These are phyloP conservation scores for Eucalyptus brandiana DNA, from an alignment of 345 rosid species.

Conservation along the genomic window DNA sequence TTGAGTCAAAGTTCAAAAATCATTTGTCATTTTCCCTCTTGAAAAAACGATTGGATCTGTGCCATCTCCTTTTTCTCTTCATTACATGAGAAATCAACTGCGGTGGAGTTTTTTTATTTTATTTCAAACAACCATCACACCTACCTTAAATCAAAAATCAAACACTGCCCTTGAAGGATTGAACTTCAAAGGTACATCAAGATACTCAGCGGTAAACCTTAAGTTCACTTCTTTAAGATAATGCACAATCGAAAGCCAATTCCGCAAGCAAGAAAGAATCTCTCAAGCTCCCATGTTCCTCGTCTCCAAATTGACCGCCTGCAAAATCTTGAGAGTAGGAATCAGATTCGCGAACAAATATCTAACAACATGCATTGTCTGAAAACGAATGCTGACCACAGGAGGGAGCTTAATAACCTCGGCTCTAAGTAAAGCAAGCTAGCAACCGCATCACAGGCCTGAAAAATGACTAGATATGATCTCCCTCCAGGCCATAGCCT, in stretches of 20 bases:
- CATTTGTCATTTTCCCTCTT: too few species aligned
- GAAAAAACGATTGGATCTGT: accelerated
- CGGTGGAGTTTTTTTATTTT: not conserved
- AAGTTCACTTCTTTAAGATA: not conserved
- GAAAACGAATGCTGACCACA: not conserved
- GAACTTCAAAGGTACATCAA: not conserved
- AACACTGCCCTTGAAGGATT: not conserved
- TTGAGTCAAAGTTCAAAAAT: too few species aligned
- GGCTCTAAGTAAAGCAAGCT: not conserved
- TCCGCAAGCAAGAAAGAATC: not conserved
- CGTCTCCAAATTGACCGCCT: not conserved
- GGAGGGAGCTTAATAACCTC: not conserved
- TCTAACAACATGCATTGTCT: not conserved
- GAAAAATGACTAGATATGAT: not conserved
- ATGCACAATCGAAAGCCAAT: not conserved
- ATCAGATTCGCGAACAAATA: not conserved
- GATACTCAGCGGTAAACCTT: not conserved
- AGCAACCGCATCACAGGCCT: not conserved
- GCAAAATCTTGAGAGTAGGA: not conserved
- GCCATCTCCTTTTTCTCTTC: not conserved
- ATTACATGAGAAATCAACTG: not conserved
- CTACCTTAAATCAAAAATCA: not conserved
- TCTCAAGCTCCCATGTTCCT: not conserved
- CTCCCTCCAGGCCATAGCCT: not conserved
- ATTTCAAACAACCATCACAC: not conserved